Percentiles rank a stretch among this genome's conserved stretches.
phyloP scores from a whole-genome alignment of 495 filamentous ascomycete species.

The Cudoniella acicularis region DNA sequence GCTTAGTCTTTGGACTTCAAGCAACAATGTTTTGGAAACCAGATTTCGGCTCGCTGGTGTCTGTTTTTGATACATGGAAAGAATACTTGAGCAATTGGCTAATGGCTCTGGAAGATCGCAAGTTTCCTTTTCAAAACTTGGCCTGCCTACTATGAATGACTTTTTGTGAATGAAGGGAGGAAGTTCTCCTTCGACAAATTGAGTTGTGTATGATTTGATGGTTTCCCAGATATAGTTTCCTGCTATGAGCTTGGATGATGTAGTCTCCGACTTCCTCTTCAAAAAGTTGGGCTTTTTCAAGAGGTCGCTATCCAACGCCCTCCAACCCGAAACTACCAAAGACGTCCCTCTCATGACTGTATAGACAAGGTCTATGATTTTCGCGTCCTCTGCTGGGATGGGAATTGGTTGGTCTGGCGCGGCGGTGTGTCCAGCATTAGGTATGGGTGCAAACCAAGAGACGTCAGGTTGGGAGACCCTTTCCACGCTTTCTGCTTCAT shows the following conservation, averaged over 20 bases:
- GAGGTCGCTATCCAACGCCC: neutral
- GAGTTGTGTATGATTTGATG: slow-evolving; percentile 2
- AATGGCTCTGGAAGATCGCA: neutral
- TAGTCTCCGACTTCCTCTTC: neutral
- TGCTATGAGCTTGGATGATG: neutral
- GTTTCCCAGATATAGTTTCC: slow-evolving; percentile 4
- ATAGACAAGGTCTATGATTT: neutral
- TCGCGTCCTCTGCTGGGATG: too few relatives aligned
- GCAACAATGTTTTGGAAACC: slow-evolving; percentile 3
- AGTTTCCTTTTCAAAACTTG: neutral
- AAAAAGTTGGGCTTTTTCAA: neutral
- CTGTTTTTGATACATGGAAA: neutral
- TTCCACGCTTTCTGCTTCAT: slow-evolving; percentile 25
- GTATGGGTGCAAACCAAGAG: too few relatives aligned
- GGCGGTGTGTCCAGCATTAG: too few relatives aligned
- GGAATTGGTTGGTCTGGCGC: too few relatives aligned
- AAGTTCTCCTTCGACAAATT: neutral
- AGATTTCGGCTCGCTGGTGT: neutral
- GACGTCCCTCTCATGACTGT: neutral
- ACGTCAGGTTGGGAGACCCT: too few relatives aligned
- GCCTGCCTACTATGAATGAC: neutral
- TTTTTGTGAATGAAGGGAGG: slow-evolving; percentile 9
- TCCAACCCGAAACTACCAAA: neutral
- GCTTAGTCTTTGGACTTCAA: slow-evolving; percentile 11
- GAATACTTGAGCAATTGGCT: slow-evolving; percentile 3